phyloP scores from a whole-genome alignment of 2,329 filamentous ascomycete genomes.

The Ploettnerulaceae sp. region DNA sequence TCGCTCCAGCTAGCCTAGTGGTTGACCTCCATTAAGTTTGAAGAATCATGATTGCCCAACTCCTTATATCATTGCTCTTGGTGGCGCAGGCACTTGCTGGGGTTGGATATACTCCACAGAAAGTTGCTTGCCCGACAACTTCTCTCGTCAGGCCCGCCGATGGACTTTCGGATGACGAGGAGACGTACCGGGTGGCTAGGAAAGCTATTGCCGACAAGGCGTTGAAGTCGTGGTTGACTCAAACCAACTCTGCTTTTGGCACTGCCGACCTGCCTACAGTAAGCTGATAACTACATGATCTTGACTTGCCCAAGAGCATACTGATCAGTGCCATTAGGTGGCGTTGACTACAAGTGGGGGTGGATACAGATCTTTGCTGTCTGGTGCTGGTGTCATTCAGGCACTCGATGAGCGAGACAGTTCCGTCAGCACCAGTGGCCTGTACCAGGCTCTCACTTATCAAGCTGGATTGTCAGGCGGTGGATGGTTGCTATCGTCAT shows the following conservation, averaged over 20 bases:
- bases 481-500: constrained; percentile 41
- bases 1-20: no score
- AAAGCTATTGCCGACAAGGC: constrained; percentile 37
- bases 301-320: neutral
- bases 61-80: constrained; percentile 14
- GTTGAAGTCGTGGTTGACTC: constrained; percentile 38
- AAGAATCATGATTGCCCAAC: constrained; percentile 13
- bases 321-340: constrained; percentile 25
- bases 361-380: constrained; percentile 39
- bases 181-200: constrained; percentile 36
- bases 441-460: constrained; percentile 44
- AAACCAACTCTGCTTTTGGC: constrained; percentile 34
- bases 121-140: constrained; percentile 36
- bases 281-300: constrained; percentile 8
- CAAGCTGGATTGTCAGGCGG: constrained; percentile 44
- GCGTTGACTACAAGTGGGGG: constrained; percentile 41
- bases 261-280: constrained; percentile 36
- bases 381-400: constrained; percentile 37
- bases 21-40: no score
- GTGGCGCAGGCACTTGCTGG: constrained; percentile 6
- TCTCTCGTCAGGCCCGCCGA: constrained; percentile 37
- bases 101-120: constrained; percentile 34
- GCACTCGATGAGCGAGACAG: constrained; percentile 41
- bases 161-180: constrained; percentile 36
- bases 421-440: constrained; percentile 36